Conservation (phyloP, 169 alveolate genomes). For the Perkinsus chesapeaki region DNA sequence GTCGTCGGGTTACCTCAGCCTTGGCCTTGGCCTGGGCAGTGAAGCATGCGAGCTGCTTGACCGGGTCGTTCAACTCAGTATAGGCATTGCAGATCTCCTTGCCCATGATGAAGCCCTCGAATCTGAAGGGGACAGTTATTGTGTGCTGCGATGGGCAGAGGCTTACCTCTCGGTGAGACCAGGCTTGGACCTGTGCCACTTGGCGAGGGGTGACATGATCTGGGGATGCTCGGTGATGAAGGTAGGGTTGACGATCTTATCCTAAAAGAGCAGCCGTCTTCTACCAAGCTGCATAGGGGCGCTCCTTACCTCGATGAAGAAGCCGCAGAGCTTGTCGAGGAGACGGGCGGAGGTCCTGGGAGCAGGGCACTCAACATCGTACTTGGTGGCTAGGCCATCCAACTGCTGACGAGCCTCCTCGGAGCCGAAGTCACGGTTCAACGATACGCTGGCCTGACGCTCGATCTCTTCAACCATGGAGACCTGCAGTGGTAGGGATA, state of each 20-base stretch:
- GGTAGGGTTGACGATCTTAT: constrained; percentile 77
- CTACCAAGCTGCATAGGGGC: background rate
- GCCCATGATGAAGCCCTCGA: constrained; percentile 92
- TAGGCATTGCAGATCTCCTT: constrained; percentile 96
- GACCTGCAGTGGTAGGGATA: constrained; percentile 7
- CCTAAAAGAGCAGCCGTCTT: constrained; percentile 74
- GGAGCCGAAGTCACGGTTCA: constrained; percentile 33
- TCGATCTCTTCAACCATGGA: constrained; percentile 48
- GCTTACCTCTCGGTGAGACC: constrained; percentile 80
- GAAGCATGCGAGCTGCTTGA: constrained; percentile 84
- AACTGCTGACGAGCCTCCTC: constrained; percentile 18
- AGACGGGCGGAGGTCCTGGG: constrained; percentile 7
- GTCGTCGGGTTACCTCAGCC: constrained; percentile 7
- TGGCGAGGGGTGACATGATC: constrained; percentile 97
- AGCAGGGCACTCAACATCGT: background rate
- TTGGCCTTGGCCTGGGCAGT: constrained; percentile 76
- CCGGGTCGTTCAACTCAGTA: constrained; percentile 98
- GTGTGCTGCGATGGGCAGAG: constrained; percentile 15
- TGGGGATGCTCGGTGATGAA: constrained; percentile 96
- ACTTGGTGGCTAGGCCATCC: background rate
- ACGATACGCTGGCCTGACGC: constrained; percentile 24
- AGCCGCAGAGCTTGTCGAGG: constrained; percentile 32
- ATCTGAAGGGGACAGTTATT: constrained; percentile 18
- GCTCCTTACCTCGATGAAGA: background rate
- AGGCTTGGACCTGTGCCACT: constrained; percentile 82